Conservation (phyloP, 2,329 filamentous ascomycete genomes). For the Cladosporium sphaerospermum region DNA sequence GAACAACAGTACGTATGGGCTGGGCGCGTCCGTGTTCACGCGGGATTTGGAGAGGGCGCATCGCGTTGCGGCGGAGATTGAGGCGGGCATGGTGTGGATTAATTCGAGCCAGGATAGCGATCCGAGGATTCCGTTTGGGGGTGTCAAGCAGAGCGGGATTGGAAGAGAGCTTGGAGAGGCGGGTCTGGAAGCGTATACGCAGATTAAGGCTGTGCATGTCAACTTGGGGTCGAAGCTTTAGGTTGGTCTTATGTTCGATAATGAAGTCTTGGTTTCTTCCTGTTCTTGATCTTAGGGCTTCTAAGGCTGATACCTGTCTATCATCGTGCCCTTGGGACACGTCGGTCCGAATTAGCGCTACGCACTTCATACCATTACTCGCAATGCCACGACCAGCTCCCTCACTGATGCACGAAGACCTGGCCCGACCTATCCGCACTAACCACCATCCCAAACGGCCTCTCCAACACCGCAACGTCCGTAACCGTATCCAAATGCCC, state of each 20-base stretch:
- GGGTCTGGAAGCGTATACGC: slow-evolving; percentile 55
- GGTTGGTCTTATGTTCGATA: background rate
- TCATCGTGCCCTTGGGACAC: no score
- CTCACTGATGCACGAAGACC: slow-evolving; percentile 70
- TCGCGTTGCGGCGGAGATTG: slow-evolving; percentile 37
- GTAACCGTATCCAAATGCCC: slow-evolving; percentile 83
- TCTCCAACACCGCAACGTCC: slow-evolving; percentile 82
- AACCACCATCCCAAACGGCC: slow-evolving; percentile 86
- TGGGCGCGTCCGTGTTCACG: slow-evolving; percentile 40
- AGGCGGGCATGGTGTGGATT: slow-evolving; percentile 43
- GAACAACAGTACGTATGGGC: slow-evolving; percentile 38
- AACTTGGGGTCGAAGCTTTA: slow-evolving; percentile 42
- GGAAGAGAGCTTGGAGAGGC: slow-evolving; percentile 57
- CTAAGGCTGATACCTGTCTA: no score
- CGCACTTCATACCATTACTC: background rate
- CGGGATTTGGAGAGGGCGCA: slow-evolving; percentile 37
- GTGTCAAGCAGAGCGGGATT: slow-evolving; percentile 57
- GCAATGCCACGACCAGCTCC: no score
- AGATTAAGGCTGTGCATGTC: slow-evolving; percentile 50
- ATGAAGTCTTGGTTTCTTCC: no score
- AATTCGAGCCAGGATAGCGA: slow-evolving; percentile 41
- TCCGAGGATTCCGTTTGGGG: slow-evolving; percentile 52
- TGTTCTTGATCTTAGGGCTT: no score
- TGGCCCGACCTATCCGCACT: slow-evolving; percentile 84
- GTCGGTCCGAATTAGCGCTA: no score